phyloP scores from a whole-genome alignment of 208 protist genomes.

The Leishmania arabica region DNA sequence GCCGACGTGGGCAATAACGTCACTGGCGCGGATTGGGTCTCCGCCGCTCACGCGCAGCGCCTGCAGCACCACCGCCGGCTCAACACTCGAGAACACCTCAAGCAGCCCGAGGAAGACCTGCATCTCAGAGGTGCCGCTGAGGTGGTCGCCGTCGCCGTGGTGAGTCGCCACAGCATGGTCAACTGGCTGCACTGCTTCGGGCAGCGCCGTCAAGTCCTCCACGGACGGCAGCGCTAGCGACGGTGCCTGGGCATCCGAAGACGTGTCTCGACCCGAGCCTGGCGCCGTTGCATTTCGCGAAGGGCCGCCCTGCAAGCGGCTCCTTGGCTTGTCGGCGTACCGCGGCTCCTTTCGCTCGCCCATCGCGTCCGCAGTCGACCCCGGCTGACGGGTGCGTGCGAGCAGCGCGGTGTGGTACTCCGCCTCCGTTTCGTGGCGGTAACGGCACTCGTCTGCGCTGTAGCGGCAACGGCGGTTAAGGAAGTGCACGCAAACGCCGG shows the following conservation, averaged over 20 bases:
- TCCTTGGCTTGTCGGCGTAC: not conserved
- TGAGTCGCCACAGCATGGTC: not conserved
- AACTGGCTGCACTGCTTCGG: not conserved
- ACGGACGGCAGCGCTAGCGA: constrained; percentile 2
- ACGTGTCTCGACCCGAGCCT: not conserved
- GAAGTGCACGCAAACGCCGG: constrained; percentile 76
- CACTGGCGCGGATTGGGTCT: constrained; percentile 39
- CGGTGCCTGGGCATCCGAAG: not conserved
- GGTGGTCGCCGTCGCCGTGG: not conserved
- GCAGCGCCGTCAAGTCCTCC: constrained; percentile 7
- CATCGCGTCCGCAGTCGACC: not conserved
- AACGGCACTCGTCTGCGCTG: constrained; percentile 43
- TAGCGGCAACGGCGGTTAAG: constrained; percentile 56
- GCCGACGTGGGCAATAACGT: constrained; percentile 34
- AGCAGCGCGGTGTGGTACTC: constrained; percentile 36
- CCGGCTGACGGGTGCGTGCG: constrained; percentile 1
- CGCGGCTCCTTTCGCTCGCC: not conserved
- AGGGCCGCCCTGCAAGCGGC: constrained; percentile 5
- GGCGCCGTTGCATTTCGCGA: not conserved
- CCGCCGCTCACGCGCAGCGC: constrained; percentile 54
- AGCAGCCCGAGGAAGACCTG: constrained; percentile 47
- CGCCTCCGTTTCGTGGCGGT: constrained; percentile 65
- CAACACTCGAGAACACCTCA: constrained; percentile 49
- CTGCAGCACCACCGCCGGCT: constrained; percentile 56
- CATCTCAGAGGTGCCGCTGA: constrained; percentile 34